Conservation (phyloP, 352 stramenopile genomes). For the Pythium guiyangense region DNA sequence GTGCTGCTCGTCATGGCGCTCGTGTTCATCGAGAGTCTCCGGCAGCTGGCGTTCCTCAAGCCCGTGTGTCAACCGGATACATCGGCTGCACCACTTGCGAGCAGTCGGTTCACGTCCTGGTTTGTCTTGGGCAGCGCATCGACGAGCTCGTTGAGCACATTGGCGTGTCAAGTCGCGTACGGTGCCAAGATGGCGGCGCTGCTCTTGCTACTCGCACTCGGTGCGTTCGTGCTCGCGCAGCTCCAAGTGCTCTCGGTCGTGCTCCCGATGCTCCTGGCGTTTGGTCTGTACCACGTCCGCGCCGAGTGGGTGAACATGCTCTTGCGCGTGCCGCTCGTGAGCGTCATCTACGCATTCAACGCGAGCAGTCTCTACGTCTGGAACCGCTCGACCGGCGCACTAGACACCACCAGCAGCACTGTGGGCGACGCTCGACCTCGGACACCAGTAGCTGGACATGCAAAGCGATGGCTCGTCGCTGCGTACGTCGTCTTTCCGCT, state of each 20-base stretch:
- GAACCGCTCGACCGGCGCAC: slow-evolving; percentile 26
- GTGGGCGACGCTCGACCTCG: neutral
- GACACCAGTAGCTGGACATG: neutral
- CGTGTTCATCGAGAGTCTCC: slow-evolving; percentile 73
- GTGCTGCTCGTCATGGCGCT: slow-evolving; percentile 69
- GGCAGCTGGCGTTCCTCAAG: slow-evolving; percentile 54
- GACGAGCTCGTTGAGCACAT: neutral
- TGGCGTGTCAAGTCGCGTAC: slow-evolving; percentile 69
- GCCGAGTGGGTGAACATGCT: slow-evolving; percentile 83
- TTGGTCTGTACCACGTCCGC: slow-evolving; percentile 57
- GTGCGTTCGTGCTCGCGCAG: slow-evolving; percentile 59
- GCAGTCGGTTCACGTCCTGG: slow-evolving; percentile 38
- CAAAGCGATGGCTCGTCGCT: slow-evolving; percentile 36
- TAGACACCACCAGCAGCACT: slow-evolving; percentile 9
- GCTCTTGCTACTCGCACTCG: slow-evolving; percentile 31
- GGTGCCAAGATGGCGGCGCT: slow-evolving; percentile 53
- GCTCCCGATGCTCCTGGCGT: slow-evolving; percentile 36
- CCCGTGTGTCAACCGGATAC: slow-evolving; percentile 41
- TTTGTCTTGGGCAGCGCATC: slow-evolving; percentile 46
- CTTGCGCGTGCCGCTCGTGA: slow-evolving; percentile 54
- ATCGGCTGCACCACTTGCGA: too few relatives aligned
- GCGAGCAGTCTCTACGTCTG: slow-evolving; percentile 46
- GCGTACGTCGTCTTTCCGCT: slow-evolving; percentile 62
- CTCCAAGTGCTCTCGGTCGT: slow-evolving; percentile 58
- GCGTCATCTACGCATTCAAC: slow-evolving; percentile 77